These are phyloP conservation scores for Cyclostephanos invisitatus DNA, from an alignment of 108 stramenopile genomes.

Conservation along the genomic window DNA sequence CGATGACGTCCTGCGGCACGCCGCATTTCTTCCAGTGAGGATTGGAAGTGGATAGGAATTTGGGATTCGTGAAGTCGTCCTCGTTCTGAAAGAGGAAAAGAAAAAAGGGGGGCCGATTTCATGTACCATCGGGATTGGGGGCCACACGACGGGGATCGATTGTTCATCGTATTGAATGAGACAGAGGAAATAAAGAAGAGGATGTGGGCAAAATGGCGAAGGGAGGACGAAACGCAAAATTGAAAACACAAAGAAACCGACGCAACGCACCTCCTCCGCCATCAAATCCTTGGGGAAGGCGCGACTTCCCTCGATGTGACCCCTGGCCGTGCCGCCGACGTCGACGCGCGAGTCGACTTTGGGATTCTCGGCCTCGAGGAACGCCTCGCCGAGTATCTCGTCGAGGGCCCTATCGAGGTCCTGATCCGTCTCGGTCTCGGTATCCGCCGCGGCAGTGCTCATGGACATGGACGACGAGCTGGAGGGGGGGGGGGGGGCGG, in stretches of 20 bases:
- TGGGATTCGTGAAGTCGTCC: constrained; percentile 65
- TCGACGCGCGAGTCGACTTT: constrained; percentile 12
- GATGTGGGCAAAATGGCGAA: too few relatives aligned
- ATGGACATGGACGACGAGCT: constrained; percentile 4
- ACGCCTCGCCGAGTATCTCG: constrained; percentile 52
- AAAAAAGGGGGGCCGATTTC: too few relatives aligned
- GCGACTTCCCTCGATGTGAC: constrained; percentile 33
- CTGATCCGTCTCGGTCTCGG: constrained; percentile 43
- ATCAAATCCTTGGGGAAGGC: constrained; percentile 35
- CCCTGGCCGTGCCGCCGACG: constrained; percentile 4
- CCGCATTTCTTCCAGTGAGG: constrained; percentile 79
- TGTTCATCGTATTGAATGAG: too few relatives aligned
- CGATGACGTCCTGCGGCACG: constrained; percentile 68
- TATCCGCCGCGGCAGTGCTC: constrained; percentile 13
- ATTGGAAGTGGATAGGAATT: constrained; percentile 77
- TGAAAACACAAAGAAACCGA: too few relatives aligned
- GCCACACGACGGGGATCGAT: too few relatives aligned
- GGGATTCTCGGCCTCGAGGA: constrained; percentile 28
- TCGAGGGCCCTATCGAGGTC: constrained; percentile 65
- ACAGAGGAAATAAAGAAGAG: too few relatives aligned
- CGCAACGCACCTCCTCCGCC: constrained; percentile 47
- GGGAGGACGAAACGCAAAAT: not conserved
- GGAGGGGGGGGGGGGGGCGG: not conserved
- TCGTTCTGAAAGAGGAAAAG: not conserved
- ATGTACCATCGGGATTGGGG: too few relatives aligned